Evolutionary conservation across 1,284 basidiomycete genomes (phyloP).

Genomic region (Paramarasmius palmivorus): DNA sequence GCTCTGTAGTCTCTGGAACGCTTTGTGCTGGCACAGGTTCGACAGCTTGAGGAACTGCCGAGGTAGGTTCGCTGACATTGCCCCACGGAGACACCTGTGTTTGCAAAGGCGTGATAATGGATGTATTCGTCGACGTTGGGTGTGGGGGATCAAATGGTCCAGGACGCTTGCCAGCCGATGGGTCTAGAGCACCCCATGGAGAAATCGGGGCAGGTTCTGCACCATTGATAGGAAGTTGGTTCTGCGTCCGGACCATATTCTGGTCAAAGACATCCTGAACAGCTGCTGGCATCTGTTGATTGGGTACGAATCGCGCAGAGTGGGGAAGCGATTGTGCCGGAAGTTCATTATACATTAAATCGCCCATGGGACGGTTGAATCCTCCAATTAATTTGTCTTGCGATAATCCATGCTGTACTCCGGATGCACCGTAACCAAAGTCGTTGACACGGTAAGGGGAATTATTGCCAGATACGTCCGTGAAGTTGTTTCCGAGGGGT

Average conservation of each 20-base stretch:
- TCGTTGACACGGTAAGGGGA: constrained; percentile 5
- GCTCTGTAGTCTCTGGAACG: not conserved
- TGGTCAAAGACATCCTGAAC: constrained; percentile 17
- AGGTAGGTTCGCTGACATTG: constrained; percentile 24
- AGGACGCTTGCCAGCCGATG: constrained; percentile 35
- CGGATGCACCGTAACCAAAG: constrained; percentile 5
- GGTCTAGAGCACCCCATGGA: constrained; percentile 35
- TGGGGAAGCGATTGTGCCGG: constrained; percentile 3
- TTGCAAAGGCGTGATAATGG: constrained; percentile 24
- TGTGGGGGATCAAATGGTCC: constrained; percentile 42
- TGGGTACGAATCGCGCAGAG: constrained; percentile 12
- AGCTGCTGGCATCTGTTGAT: constrained; percentile 15
- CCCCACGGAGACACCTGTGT: constrained; percentile 39
- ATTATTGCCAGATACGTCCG: constrained; percentile 2
- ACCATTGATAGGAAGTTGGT: constrained; percentile 1
- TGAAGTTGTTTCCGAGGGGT: not conserved
- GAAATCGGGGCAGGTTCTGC: constrained; percentile 1
- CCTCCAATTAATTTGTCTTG: not conserved
- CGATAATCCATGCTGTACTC: constrained; percentile 1
- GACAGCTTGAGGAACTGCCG: constrained; percentile 23
- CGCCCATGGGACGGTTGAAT: constrained; percentile 5
- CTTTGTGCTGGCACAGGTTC: constrained; percentile 41
- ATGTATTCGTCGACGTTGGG: constrained; percentile 29
- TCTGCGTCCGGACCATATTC: not conserved
- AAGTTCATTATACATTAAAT: constrained; percentile 1